These are phyloP conservation scores for Phaffomyces opuntiae DNA, from an alignment of 805 yeast genomes.

Conservation along the genomic window DNA sequence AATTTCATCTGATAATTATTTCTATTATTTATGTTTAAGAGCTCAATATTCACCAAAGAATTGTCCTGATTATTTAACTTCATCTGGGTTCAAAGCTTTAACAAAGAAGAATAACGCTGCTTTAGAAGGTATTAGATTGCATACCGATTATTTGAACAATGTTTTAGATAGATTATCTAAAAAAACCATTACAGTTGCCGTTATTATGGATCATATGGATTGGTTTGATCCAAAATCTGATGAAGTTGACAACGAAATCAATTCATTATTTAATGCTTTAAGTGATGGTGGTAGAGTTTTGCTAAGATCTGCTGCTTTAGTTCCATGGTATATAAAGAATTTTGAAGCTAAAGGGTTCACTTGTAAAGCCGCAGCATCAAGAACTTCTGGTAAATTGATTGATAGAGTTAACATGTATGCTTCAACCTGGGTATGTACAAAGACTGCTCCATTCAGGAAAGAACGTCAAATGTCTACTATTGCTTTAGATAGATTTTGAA, in stretches of 20 bases:
- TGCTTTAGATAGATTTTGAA: constrained; percentile 10
- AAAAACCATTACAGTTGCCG: constrained; percentile 64
- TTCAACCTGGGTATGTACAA: constrained; percentile 79
- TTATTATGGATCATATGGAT: constrained; percentile 90
- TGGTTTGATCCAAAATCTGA: constrained; percentile 68
- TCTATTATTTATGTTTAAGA: constrained; percentile 61
- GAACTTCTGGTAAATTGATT: constrained; percentile 57
- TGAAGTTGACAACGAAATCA: constrained; percentile 62
- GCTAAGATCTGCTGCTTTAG: constrained; percentile 64
- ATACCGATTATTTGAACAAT: constrained; percentile 73
- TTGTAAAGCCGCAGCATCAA: constrained; percentile 63
- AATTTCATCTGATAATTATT: constrained; percentile 67
- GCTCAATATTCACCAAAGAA: constrained; percentile 55
- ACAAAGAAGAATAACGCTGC: constrained; percentile 37
- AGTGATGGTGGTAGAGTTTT: constrained; percentile 66
- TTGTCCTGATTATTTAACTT: constrained; percentile 72
- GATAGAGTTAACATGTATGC: constrained; percentile 87
- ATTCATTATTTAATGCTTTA: constrained; percentile 55
- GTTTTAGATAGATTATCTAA: constrained; percentile 60
- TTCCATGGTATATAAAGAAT: constrained; percentile 71
- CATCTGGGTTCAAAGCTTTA: constrained; percentile 47
- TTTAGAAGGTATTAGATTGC: constrained; percentile 64
- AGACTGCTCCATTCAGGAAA: constrained; percentile 21
- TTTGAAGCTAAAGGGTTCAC: constrained; percentile 63
- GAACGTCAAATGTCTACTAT: constrained; percentile 24